Evolutionary conservation across 768 basidiomycete genomes (phyloP), one percentile per base, ranked within the genome.

Genomic region (Harrya chromipes): DNA sequence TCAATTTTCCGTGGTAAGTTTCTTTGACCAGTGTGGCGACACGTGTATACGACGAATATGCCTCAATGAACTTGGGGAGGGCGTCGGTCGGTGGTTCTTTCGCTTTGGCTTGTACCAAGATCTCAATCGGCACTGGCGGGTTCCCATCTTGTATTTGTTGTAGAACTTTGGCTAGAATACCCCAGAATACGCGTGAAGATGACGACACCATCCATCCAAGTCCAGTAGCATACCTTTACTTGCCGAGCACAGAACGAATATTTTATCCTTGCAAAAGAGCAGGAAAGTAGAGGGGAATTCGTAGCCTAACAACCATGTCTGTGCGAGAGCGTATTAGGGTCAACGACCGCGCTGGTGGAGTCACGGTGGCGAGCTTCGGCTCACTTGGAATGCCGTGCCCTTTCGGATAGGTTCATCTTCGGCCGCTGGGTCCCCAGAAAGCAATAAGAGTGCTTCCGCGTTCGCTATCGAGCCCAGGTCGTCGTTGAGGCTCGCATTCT

Each of bases 251-350:
- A 97, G 72, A 35, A 97, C 85, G 29, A 74, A 74, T 17, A 98
- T 71, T 61, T 81, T 87, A 46, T 85, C 75, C 60, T 86, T 86
- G 49, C 84, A 79, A 60, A 98, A 88, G 17, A 97, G 73, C 50
- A 94, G 78, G 24, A 97, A 74, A 0, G 95, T 97, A 0, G 93
- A 92, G 3, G 95, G 97, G 63, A 98, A 98, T 69, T 99, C 95
- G 68, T 94, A 98, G 13, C 94, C 95, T 34, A 98, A 79, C 16
- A 99, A 76, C 90, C 94, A 97, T 64, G 94, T 94, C 95, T 97
- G 56, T 21, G 49, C 34, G 41, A 23, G 44, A 38, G 42, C 12
- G 40, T 3, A 33, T 43, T 42, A 13, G 45, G 43, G 47, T 58
- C 45, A 48, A 23, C 44, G 19, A 40, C 35, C 16, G 20, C 35